These are phyloP conservation scores for apple (Malus domestica) DNA, from an alignment of 306 rosid species.

Conservation along the genomic window ASM211411v1 NC_041800.1:24159233-24159732, in stretches of 20 bases:
- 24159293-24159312: slow-evolving; percentile 79
- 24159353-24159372: slow-evolving; percentile 90
- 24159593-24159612: slow-evolving; percentile 98
- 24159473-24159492: slow-evolving; percentile 56
- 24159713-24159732: slow-evolving; percentile 40
- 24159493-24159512: slow-evolving; percentile 38
- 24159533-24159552: neutral
- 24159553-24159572: neutral
- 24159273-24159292: slow-evolving; percentile 98
- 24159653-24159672: slow-evolving; percentile 89
- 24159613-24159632: slow-evolving; percentile 77
- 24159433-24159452: slow-evolving; percentile 83
- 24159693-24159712: slow-evolving; percentile 50
- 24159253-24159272: slow-evolving; percentile 66
- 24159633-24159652: slow-evolving; percentile 69
- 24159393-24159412: slow-evolving; percentile 83
- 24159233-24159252: slow-evolving; percentile 38
- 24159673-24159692: slow-evolving; percentile 88
- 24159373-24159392: slow-evolving; percentile 83
- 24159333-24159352: slow-evolving; percentile 74
- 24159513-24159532: neutral
- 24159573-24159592: slow-evolving; percentile 24
- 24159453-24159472: slow-evolving; percentile 84
- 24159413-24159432: slow-evolving; percentile 71
- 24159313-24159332: slow-evolving; percentile 60